These are phyloP conservation scores for Quercus glauca DNA, from an alignment of 306 rosid species.

Conservation along the genomic window DNA sequence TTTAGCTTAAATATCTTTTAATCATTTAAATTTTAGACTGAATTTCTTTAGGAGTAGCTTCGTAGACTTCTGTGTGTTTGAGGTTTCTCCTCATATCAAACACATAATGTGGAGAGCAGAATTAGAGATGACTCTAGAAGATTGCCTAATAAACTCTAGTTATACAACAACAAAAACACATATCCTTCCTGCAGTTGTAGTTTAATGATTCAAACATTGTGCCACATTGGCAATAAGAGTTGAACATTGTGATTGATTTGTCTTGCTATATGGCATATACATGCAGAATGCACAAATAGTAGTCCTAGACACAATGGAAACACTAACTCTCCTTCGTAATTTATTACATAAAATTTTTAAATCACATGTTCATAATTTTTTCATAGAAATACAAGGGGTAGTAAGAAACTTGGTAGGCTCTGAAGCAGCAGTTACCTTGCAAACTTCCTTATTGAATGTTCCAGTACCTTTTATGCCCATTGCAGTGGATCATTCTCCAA, in stretches of 20 bases:
- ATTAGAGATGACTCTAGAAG: neutral
- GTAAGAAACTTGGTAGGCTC: conserved; percentile 90
- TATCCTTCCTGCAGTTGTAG: neutral
- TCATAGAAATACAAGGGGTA: neutral
- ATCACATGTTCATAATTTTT: neutral
- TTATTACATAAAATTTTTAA: neutral
- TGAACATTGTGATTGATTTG: neutral
- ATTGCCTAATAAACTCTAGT: no score
- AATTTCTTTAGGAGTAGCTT: no score
- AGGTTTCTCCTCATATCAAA: neutral
- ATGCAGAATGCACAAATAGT: no score
- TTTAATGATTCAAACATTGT: neutral
- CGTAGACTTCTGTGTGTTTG: no score
- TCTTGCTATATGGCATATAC: neutral
- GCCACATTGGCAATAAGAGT: neutral
- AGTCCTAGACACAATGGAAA: neutral
- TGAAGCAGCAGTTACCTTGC: conserved; percentile 94
- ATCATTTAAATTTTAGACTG: no score
- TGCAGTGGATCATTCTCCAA: conserved; percentile 73
- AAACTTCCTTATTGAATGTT: conserved; percentile 89
- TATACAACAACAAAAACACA: neutral
- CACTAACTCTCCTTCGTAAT: neutral
- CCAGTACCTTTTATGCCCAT: conserved; percentile 73
- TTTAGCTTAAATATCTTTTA: neutral
- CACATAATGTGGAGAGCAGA: neutral